phyloP scores from a whole-genome alignment of 2,329 filamentous ascomycete species.

The Tolypocladium capitatum region DNA sequence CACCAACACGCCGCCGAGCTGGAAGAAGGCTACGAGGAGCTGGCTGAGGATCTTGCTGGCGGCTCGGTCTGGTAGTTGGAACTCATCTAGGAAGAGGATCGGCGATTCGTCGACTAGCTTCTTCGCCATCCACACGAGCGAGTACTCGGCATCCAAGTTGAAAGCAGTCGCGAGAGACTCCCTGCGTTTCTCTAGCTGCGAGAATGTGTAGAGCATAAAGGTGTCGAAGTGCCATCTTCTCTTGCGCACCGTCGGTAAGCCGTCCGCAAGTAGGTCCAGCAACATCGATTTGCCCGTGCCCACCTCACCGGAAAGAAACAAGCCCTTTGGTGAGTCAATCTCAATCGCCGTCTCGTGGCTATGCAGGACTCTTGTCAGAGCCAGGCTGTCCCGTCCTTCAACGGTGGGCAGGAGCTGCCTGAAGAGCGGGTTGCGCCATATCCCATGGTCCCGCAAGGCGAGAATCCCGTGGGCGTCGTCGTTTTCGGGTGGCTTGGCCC shows the following conservation, averaged over 20 bases:
- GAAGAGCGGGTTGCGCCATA: slow-evolving; percentile 46
- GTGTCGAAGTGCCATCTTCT: slow-evolving; percentile 73
- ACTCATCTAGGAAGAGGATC: slow-evolving; percentile 71
- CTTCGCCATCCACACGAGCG: slow-evolving; percentile 59
- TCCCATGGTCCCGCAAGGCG: slow-evolving; percentile 39
- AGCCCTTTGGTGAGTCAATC: slow-evolving; percentile 57
- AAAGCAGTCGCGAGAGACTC: slow-evolving; percentile 14
- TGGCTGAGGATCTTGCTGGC: slow-evolving; percentile 69
- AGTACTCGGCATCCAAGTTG: slow-evolving; percentile 37
- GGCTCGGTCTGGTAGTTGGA: slow-evolving; percentile 67
- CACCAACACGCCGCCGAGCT: slow-evolving; percentile 66
- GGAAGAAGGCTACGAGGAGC: slow-evolving; percentile 68
- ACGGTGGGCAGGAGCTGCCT: slow-evolving; percentile 43
- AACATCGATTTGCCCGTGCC: slow-evolving; percentile 78
- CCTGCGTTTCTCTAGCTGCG: slow-evolving; percentile 55
- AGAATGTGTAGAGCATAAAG: slow-evolving; percentile 69
- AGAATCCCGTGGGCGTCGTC: slow-evolving; percentile 23
- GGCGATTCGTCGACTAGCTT: slow-evolving; percentile 64
- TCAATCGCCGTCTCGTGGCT: slow-evolving; percentile 58
- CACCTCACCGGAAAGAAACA: slow-evolving; percentile 71
- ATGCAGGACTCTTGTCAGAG: slow-evolving; percentile 55
- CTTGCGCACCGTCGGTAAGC: slow-evolving; percentile 60
- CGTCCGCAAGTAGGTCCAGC: slow-evolving; percentile 69
- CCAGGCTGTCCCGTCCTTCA: slow-evolving; percentile 44
- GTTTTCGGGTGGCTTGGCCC: slow-evolving; percentile 14